Evolutionary conservation across 768 basidiomycete genomes (phyloP).

Genomic region (Lactarius quietus): DNA sequence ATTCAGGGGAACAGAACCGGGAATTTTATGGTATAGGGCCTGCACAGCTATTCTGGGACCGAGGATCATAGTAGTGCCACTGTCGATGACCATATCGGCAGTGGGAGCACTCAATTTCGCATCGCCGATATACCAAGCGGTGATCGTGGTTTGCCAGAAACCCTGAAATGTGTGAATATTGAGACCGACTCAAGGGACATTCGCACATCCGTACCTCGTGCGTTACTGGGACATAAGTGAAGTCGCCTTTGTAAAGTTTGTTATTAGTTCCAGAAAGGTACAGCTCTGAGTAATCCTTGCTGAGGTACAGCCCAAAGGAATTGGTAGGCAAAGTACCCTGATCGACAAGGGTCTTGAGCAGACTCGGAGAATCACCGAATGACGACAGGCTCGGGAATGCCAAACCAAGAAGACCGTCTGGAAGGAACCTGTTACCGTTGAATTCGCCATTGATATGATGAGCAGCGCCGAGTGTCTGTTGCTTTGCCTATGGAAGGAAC

Average conservation of each 20-base stretch:
- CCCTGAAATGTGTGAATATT: conserved; percentile 11
- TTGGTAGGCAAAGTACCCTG: conserved; percentile 34
- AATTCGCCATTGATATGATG: conserved; percentile 33
- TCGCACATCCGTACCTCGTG: background rate
- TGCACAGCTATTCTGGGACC: conserved; percentile 18
- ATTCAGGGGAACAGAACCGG: background rate
- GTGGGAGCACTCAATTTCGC: background rate
- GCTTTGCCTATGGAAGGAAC: conserved; percentile 22
- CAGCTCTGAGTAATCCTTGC: conserved; percentile 30
- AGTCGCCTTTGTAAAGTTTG: background rate
- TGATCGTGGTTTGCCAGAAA: conserved; percentile 26
- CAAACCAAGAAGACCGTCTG: conserved; percentile 46
- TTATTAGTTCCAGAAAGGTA: conserved; percentile 11
- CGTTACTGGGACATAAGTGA: conserved; percentile 9
- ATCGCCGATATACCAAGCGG: conserved; percentile 8
- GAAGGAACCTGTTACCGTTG: conserved; percentile 23
- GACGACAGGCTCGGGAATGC: conserved; percentile 32
- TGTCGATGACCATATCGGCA: conserved; percentile 23
- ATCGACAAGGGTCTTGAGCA: conserved; percentile 41
- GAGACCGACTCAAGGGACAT: background rate
- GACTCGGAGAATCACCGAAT: conserved; percentile 27
- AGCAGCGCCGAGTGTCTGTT: conserved; percentile 45
- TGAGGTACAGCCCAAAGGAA: conserved; percentile 48
- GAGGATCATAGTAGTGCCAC: conserved; percentile 27
- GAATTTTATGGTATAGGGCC: conserved; percentile 15